Evolutionary conservation across 768 basidiomycete genomes (phyloP), one percentile per base, ranked within the genome.

Genomic region (Boletus barrowsii): DNA sequence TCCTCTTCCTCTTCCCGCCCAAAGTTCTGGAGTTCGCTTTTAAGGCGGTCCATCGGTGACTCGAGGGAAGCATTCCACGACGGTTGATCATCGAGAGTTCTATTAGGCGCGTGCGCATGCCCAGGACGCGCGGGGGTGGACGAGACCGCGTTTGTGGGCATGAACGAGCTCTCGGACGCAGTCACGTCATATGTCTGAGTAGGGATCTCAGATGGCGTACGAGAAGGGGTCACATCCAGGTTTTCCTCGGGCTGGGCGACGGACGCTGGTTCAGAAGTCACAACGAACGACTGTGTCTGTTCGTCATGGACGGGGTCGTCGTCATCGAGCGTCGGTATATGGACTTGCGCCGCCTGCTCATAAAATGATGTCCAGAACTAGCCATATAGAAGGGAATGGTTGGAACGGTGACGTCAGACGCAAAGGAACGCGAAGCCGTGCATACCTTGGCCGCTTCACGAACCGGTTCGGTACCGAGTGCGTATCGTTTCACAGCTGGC

Each of bases 321-420:
- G 52, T 90, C 86, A 14, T 84, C 90, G 33, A 79, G 84, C 2
- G 83, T 83, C 5, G 88, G 86, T 42, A 94, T 87, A 39, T 86
- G 83, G 29, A 93, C 87, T 62, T 92, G 87, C 4, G 96, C 95
- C 10, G 94, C 93, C 55, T 89, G 83, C 65, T 98, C 94, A 66
- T 94, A 98, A 77, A 99, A 98, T 0, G 90, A 88, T 5, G 87
- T 87, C 95, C 96, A 98, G 69, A 98, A 98, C 95, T 96, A 62
- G 0, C 24, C 5, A 43, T 18, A 29, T 1, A 26, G 2, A 9
- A 26, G 20, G 18, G 15, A 30, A 36, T 20, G 14, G 37, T 10
- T 42, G 42, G 43, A 29, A 29, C 29, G 29, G 8, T 29, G 29
- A 29, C 8, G 29, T 29, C 8, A 29, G 29, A 29, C 8, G 29